Evolutionary conservation across 768 basidiomycete genomes (phyloP).

Genomic region (Megacollybia marginata): DNA sequence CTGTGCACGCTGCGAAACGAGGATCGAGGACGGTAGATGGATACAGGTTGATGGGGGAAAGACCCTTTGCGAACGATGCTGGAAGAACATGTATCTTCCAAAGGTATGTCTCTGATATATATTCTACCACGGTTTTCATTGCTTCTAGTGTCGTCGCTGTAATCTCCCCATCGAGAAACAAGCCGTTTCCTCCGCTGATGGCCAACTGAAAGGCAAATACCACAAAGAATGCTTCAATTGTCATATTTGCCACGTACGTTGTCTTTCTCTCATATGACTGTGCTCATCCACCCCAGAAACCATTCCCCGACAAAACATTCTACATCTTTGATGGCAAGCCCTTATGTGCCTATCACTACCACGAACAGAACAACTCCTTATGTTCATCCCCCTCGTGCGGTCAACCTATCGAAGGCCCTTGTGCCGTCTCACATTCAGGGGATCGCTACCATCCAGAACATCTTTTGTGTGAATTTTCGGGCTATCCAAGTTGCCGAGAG

Average conservation of each 20-base stretch:
- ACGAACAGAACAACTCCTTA: constrained; percentile 84
- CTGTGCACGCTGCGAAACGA: constrained; percentile 64
- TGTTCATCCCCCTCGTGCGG: constrained; percentile 76
- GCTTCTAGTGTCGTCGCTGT: constrained; percentile 75
- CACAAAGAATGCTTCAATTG: constrained; percentile 91
- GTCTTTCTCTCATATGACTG: constrained; percentile 3
- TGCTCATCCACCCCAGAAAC: constrained; percentile 40
- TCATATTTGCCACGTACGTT: constrained; percentile 26
- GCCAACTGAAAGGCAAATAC: constrained; percentile 94
- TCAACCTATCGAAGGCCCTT: constrained; percentile 89
- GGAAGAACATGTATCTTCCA: constrained; percentile 95
- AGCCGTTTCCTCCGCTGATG: constrained; percentile 86
- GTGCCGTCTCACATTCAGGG: constrained; percentile 78
- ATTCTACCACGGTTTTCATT: constrained; percentile 2
- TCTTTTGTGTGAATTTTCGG: constrained; percentile 70
- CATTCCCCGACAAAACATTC: constrained; percentile 88
- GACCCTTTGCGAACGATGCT: constrained; percentile 83
- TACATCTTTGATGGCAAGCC: constrained; percentile 90
- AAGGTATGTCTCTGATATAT: constrained; percentile 45
- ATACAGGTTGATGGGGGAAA: constrained; percentile 68
- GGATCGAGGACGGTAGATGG: constrained; percentile 78
- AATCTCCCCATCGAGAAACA: constrained; percentile 82
- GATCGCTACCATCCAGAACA: constrained; percentile 86
- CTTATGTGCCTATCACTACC: constrained; percentile 88
- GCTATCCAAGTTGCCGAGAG: constrained; percentile 33